Evolutionary conservation across 2,329 filamentous ascomycete species (phyloP).

Genomic region (Calonectria montana): DNA sequence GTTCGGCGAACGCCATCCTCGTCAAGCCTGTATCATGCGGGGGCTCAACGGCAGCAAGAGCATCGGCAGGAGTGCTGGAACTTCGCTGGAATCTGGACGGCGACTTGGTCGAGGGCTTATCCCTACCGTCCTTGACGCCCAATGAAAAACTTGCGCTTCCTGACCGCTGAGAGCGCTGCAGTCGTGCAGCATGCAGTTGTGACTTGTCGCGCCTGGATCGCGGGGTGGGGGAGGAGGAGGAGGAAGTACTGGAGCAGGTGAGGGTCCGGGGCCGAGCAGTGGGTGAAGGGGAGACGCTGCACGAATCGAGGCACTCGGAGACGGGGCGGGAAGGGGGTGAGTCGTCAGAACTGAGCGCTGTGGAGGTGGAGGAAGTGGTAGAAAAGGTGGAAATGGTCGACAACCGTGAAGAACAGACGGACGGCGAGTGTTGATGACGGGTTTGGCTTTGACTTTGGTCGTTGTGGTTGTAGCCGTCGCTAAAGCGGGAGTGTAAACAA

Average conservation of each 20-base stretch:
- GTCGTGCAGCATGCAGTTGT: slow-evolving; percentile 61
- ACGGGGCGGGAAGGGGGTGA: slow-evolving; percentile 36
- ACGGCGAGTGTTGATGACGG: slow-evolving; percentile 35
- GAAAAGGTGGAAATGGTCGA: slow-evolving; percentile 41
- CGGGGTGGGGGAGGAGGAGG: slow-evolving; percentile 45
- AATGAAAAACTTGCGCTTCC: slow-evolving; percentile 50
- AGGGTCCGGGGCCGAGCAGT: slow-evolving; percentile 34
- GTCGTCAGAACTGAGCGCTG: slow-evolving; percentile 37
- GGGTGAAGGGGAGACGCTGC: slow-evolving; percentile 26
- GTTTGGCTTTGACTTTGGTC: slow-evolving; percentile 1
- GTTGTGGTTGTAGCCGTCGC: slow-evolving; percentile 27
- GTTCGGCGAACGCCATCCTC: slow-evolving; percentile 73
- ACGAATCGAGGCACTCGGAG: slow-evolving; percentile 30
- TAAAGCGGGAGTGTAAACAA: slow-evolving; percentile 53
- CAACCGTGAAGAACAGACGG: slow-evolving; percentile 39
- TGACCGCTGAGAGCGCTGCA: slow-evolving; percentile 61
- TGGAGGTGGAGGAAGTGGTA: slow-evolving; percentile 24
- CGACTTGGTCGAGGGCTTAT: slow-evolving; percentile 35
- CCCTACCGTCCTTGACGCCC: slow-evolving; percentile 29
- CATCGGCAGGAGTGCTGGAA: slow-evolving; percentile 53
- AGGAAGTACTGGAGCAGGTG: slow-evolving; percentile 34
- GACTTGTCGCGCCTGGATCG: slow-evolving; percentile 59
- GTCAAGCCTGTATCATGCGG: slow-evolving; percentile 62
- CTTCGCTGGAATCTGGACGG: slow-evolving; percentile 45
- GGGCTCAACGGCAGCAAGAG: slow-evolving; percentile 59